Evolutionary conservation across 192 early-diverging fungal genomes (phyloP), one percentile per base, ranked within the genome.

Genomic region (Coemansia sp.): DNA sequence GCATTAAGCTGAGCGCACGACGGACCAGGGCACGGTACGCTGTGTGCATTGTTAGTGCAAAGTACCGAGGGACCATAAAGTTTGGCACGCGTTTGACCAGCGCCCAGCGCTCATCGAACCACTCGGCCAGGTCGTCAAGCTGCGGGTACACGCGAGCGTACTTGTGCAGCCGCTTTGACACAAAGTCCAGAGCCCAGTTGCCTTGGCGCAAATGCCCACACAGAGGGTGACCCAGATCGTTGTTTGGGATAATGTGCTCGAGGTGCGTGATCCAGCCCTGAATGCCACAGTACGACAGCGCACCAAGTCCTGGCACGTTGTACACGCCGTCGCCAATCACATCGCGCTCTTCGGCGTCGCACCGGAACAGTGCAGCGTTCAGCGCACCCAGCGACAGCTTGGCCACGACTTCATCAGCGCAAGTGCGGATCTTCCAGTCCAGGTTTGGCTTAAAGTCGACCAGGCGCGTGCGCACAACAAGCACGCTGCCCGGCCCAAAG

Each of bases 61-160:
- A 99, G 76, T 97, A 98, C 67, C 96, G 94, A 26, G 97, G 97
- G 5, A 87, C 63, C 56, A 98, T 82, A 59, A 93, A 93, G 62
- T 91, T 87, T 2, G 93, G 89, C 18, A 96, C 69, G 7, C 66
- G 60, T 60, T 87, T 89, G 54, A 96, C 88, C 5, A 87, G 71
- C 3, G 36, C 68, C 63, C 95, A 86, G 31, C 93, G 88, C 60
- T 84, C 79, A 11, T 70, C 50, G 25, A 93, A 85, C 97, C 97
- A 99, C 1, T 90, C 76, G n/a, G 71, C 66, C 26, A 96, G 50
- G 10, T 44, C 12, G 11, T 34, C 70, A 1, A 79, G 42, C 42
- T 67, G 46, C 2, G 73, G 64, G 48, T 75, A 73, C 28, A 54
- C 36, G 34, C 53, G 52, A 18, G 18, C 38, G 63, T 83, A 60